phyloP scores from a whole-genome alignment of 768 basidiomycete species.

The Phaffia australis region DNA sequence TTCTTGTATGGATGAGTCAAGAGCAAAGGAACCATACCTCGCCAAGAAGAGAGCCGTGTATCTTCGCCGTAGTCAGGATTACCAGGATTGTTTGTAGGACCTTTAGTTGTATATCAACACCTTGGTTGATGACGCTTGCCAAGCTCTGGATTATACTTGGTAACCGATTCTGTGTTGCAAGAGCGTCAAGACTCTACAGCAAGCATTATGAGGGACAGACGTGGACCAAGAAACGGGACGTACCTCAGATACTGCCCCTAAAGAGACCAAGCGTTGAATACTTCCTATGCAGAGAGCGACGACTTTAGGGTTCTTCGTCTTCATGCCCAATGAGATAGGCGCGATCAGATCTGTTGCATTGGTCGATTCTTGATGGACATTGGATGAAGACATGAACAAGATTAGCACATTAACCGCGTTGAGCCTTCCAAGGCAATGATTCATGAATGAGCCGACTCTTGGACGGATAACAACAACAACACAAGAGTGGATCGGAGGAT shows the following conservation, averaged over 20 bases:
- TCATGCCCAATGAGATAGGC: slow-evolving; percentile 88
- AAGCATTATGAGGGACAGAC: slow-evolving; percentile 1
- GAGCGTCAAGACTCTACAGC: background rate
- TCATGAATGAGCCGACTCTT: background rate
- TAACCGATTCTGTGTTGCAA: slow-evolving; percentile 52
- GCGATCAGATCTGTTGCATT: slow-evolving; percentile 59
- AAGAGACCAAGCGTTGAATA: slow-evolving; percentile 74
- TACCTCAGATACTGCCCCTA: slow-evolving; percentile 61
- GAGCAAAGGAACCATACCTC: slow-evolving; percentile 49
- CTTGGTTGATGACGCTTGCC: slow-evolving; percentile 77
- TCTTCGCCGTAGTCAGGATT: slow-evolving; percentile 70
- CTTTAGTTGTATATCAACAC: slow-evolving; percentile 91
- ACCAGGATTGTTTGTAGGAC: slow-evolving; percentile 86
- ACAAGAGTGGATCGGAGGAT: slow-evolving; percentile 17
- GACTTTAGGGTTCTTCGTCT: slow-evolving; percentile 86
- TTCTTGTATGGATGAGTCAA: background rate
- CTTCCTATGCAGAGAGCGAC: slow-evolving; percentile 84
- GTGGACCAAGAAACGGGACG: slow-evolving; percentile 11
- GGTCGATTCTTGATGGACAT: slow-evolving; percentile 32
- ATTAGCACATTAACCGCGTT: slow-evolving; percentile 5
- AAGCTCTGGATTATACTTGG: slow-evolving; percentile 72
- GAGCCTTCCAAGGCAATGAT: too few species aligned
- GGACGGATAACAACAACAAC: slow-evolving; percentile 21
- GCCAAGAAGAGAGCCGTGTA: slow-evolving; percentile 68
- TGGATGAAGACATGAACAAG: background rate